These are phyloP conservation scores for Penicillium cinerascens DNA, from an alignment of 495 filamentous ascomycete species.

Conservation along the genomic window DNA sequence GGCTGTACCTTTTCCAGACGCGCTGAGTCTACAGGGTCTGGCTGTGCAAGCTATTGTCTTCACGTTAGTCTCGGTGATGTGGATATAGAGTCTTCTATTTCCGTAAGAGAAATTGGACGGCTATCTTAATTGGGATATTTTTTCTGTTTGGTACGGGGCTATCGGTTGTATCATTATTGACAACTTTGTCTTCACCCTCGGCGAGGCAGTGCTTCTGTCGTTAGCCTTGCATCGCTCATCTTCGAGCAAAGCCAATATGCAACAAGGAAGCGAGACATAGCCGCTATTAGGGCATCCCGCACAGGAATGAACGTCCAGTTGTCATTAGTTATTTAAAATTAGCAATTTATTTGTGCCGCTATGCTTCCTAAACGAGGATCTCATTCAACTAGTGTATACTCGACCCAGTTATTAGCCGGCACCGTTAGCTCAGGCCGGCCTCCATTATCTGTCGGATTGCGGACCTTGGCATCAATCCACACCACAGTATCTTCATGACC, in stretches of 20 bases:
- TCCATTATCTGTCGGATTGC: too few species aligned
- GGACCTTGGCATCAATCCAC: too few species aligned
- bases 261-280: not conserved
- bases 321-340: too few species aligned
- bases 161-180: not conserved
- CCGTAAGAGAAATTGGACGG: not conserved
- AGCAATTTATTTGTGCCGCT: too few species aligned
- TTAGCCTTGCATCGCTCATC: not conserved
- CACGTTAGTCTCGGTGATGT: not conserved
- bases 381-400: too few species aligned
- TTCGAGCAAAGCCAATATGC: not conserved
- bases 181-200: constrained; percentile 1
- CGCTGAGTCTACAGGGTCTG: not conserved
- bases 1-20: not conserved
- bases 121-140: too few species aligned
- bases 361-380: too few species aligned
- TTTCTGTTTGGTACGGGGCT: too few species aligned
- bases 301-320: not conserved
- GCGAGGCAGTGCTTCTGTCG: not conserved
- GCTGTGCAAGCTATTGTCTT: not conserved
- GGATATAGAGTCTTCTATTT: not conserved
- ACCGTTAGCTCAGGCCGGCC: too few species aligned
- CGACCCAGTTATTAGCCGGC: too few species aligned
- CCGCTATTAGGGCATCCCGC: not conserved
- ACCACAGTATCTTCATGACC: too few species aligned